These are phyloP conservation scores for Flaveria sonorensis DNA, from an alignment of 129 eudicot species.

Conservation along the genomic window DNA sequence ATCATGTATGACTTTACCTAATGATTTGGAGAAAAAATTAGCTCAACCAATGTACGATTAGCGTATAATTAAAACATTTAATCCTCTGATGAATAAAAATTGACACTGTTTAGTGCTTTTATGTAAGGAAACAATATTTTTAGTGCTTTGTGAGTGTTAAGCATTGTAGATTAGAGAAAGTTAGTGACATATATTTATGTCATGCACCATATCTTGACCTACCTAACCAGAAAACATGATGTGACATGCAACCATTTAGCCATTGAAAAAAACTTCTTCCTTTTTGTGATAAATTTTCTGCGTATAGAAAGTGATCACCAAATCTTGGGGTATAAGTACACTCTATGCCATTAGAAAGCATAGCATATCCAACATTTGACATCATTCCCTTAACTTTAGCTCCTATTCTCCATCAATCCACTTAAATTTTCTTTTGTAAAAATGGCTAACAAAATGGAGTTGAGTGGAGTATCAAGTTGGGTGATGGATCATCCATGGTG, in stretches of 20 bases:
- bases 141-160: slow-evolving; percentile 48
- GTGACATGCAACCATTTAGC: slow-evolving; percentile 18
- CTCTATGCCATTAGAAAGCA: slow-evolving; percentile 14
- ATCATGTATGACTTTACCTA: slow-evolving; percentile 30
- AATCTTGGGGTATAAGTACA: slow-evolving; percentile 31
- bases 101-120: slow-evolving; percentile 26
- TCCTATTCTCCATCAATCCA: background rate
- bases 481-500: slow-evolving; percentile 21
- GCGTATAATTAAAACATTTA: slow-evolving; percentile 20
- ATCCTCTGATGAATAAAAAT: background rate
- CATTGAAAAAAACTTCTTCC: slow-evolving; percentile 12
- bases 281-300: slow-evolving; percentile 10
- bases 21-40: slow-evolving; percentile 20
- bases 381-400: slow-evolving; percentile 11
- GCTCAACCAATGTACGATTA: slow-evolving; percentile 19
- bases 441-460: slow-evolving; percentile 20
- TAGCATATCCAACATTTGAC: slow-evolving; percentile 20
- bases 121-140: slow-evolving; percentile 31
- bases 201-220: slow-evolving; percentile 51
- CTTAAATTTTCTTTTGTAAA: background rate
- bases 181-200: slow-evolving; percentile 40
- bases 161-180: slow-evolving; percentile 35
- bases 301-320: slow-evolving; percentile 31
- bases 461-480: slow-evolving; percentile 46
- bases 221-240: slow-evolving; percentile 43